Evolutionary conservation across 2,329 filamentous ascomycete genomes (phyloP).

Genomic region (Apiospora arundinis): DNA sequence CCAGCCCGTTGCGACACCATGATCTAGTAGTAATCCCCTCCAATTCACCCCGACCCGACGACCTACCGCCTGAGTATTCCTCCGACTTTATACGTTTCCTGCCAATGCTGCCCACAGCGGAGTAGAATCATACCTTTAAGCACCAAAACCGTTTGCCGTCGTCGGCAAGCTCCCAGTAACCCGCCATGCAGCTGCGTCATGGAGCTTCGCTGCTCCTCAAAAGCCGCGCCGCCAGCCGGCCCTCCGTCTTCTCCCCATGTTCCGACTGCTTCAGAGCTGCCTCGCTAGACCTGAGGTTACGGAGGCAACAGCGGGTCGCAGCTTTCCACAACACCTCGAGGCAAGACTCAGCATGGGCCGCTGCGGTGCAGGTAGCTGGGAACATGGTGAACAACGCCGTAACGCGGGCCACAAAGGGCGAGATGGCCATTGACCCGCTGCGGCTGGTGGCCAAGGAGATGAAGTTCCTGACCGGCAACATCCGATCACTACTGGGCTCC

Average conservation of each 20-base stretch:
- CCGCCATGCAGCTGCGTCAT: conserved; percentile 60
- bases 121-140: neutral
- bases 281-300: conserved; percentile 42
- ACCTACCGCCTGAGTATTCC: neutral
- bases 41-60: neutral
- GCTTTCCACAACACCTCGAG: conserved; percentile 53
- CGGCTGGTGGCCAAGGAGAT: conserved; percentile 94
- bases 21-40: neutral
- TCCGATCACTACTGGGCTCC: conserved; percentile 89
- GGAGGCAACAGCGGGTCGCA: conserved; percentile 38
- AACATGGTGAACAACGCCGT: conserved; percentile 75
- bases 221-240: conserved; percentile 43
- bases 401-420: conserved; percentile 65
- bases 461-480: conserved; percentile 93
- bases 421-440: conserved; percentile 75
- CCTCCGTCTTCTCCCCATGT: conserved; percentile 46
- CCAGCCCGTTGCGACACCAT: neutral
- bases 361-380: conserved; percentile 73
- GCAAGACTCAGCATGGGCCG: conserved; percentile 72
- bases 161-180: conserved; percentile 28
- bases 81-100: neutral
- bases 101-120: neutral
- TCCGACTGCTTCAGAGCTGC: conserved; percentile 45
- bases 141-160: neutral
- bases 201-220: conserved; percentile 58